Evolutionary conservation across 2,329 filamentous ascomycete species (phyloP).

Genomic region (Madurella fahalii): DNA sequence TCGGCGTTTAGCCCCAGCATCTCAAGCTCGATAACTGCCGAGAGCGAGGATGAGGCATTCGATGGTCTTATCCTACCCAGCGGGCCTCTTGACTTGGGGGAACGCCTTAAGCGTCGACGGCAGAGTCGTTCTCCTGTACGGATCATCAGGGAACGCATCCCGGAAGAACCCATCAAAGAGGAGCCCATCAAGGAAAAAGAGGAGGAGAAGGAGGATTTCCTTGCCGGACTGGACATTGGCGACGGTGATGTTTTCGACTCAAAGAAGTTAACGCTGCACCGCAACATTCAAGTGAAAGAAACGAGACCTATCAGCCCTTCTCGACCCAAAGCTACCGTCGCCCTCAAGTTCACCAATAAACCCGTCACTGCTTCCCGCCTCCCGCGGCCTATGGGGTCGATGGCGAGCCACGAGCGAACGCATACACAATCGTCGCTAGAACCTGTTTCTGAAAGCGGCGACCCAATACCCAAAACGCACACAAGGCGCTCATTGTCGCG

Average conservation of each 20-base stretch:
- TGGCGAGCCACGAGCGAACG: slow-evolving; percentile 61
- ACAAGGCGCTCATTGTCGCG: slow-evolving; percentile 63
- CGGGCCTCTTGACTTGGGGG: slow-evolving; percentile 77
- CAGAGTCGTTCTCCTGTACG: slow-evolving; percentile 55
- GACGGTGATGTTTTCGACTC: slow-evolving; percentile 77
- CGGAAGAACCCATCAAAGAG: slow-evolving; percentile 32
- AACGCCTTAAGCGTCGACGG: slow-evolving; percentile 70
- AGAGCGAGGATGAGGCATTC: slow-evolving; percentile 90
- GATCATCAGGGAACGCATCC: slow-evolving; percentile 35
- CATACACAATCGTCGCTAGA: slow-evolving; percentile 73
- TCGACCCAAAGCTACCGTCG: slow-evolving; percentile 70
- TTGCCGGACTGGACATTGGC: slow-evolving; percentile 82
- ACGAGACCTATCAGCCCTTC: slow-evolving; percentile 64
- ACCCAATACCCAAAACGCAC: slow-evolving; percentile 56
- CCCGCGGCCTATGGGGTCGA: slow-evolving; percentile 70
- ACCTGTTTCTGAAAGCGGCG: slow-evolving; percentile 86
- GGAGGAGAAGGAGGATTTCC: slow-evolving; percentile 68
- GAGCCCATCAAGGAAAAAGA: slow-evolving; percentile 28
- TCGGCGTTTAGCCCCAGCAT: slow-evolving; percentile 90
- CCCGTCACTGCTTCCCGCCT: slow-evolving; percentile 64
- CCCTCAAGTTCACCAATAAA: slow-evolving; percentile 88
- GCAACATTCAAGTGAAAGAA: slow-evolving; percentile 84
- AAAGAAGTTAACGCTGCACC: slow-evolving; percentile 78
- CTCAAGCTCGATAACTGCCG: slow-evolving; percentile 82
- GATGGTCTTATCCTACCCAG: slow-evolving; percentile 83